A percentile compares a stretch with the other conserved stretches of the same genome.
phyloP scores from a whole-genome alignment of 1,284 basidiomycete species.

The Volvariella surrecta region DNA sequence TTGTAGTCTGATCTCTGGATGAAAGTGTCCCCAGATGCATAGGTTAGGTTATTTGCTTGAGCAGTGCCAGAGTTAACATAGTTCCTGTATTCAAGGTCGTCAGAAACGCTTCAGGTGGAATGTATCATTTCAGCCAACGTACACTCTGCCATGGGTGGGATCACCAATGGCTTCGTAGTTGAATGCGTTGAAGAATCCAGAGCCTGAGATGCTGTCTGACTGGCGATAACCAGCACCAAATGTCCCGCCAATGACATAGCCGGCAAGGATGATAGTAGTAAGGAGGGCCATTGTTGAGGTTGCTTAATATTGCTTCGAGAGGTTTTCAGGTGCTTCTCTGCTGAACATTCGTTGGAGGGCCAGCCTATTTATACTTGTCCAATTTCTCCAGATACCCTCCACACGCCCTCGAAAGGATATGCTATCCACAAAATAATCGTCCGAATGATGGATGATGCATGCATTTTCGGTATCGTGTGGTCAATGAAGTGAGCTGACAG shows the following conservation, averaged over 20 bases:
- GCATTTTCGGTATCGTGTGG: too few species aligned
- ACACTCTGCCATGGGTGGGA: constrained; percentile 60
- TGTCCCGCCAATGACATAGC: neutral
- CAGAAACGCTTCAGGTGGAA: neutral
- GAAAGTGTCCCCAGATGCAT: constrained; percentile 7
- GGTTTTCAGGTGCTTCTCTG: neutral
- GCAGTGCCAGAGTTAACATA: constrained; percentile 3
- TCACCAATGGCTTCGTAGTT: constrained; percentile 42
- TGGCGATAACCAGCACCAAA: constrained; percentile 27
- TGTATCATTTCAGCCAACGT: constrained; percentile 18
- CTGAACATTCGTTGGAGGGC: neutral
- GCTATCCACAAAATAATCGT: too few species aligned
- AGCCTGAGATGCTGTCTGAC: constrained; percentile 37
- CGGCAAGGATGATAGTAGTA: neutral
- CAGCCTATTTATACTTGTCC: neutral
- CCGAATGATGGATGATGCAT: too few species aligned
- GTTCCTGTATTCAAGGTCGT: constrained; percentile 1
- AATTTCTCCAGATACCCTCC: too few species aligned
- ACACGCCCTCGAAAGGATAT: too few species aligned
- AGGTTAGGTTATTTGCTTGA: constrained; percentile 3
- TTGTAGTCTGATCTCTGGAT: constrained; percentile 6
- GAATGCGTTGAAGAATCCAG: constrained; percentile 42
- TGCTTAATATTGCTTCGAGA: neutral
- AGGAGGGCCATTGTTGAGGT: neutral
- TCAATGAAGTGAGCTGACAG: too few species aligned